Evolutionary conservation across 805 yeast species (phyloP).

Genomic region (Cyberlindnera euphorbiae): DNA sequence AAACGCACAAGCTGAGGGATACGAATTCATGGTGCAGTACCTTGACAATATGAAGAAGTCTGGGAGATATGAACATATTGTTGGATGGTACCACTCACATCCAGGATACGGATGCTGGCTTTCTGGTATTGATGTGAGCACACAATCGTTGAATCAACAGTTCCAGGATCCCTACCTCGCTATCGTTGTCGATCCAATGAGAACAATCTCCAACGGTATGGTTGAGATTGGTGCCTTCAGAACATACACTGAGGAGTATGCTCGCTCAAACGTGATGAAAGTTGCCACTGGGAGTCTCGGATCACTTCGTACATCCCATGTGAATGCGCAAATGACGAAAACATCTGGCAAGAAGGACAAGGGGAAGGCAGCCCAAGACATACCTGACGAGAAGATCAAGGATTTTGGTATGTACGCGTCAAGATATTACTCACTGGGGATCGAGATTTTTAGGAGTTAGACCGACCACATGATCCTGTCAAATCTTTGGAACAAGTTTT

Average conservation of each 20-base stretch:
- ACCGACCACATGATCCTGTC: slow-evolving; percentile 45
- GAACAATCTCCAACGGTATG: slow-evolving; percentile 53
- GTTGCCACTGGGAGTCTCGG: slow-evolving; percentile 4
- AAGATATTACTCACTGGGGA: slow-evolving; percentile 60
- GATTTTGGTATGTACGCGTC: slow-evolving; percentile 72
- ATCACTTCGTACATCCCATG: slow-evolving; percentile 14
- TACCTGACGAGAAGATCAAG: slow-evolving; percentile 49
- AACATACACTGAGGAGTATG: slow-evolving; percentile 45
- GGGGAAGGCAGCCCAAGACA: slow-evolving; percentile 8
- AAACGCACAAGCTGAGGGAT: slow-evolving; percentile 89
- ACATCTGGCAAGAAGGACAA: slow-evolving; percentile 1
- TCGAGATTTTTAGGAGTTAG: slow-evolving; percentile 52
- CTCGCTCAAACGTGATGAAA: slow-evolving; percentile 10
- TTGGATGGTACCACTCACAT: slow-evolving; percentile 99
- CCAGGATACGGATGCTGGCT: slow-evolving; percentile 98
- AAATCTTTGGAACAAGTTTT: slow-evolving; percentile 40
- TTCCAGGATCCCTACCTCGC: slow-evolving; percentile 93
- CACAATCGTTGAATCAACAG: slow-evolving; percentile 78
- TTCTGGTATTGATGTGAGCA: slow-evolving; percentile 87
- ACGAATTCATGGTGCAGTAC: slow-evolving; percentile 90
- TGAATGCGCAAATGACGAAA: slow-evolving; percentile 6
- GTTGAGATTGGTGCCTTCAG: slow-evolving; percentile 89
- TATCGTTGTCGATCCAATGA: slow-evolving; percentile 79
- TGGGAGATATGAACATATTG: slow-evolving; percentile 61
- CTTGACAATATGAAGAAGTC: slow-evolving; percentile 49